phyloP scores from a whole-genome alignment of 495 filamentous ascomycete species.

The Penicillium paradoxum region DNA sequence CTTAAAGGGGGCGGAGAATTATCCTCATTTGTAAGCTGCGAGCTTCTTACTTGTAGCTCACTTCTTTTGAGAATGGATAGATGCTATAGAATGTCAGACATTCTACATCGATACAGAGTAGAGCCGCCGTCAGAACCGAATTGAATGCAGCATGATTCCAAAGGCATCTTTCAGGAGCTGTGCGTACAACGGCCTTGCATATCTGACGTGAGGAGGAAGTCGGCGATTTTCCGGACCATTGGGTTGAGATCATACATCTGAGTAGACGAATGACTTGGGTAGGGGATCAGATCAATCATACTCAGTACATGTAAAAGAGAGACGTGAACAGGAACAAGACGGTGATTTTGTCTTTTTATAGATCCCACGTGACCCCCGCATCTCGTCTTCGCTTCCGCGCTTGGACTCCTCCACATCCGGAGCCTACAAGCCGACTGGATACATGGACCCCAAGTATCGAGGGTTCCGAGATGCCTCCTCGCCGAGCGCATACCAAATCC shows the following conservation, averaged over 20 bases:
- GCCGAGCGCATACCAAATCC: constrained; percentile 52
- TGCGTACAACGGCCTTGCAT: not conserved
- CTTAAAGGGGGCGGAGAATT: not conserved
- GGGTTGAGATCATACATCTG: too few species aligned
- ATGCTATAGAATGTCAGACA: too few species aligned
- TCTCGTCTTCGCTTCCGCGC: constrained; percentile 2
- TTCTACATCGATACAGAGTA: too few species aligned
- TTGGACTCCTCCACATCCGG: constrained; percentile 2
- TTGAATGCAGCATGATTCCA: too few species aligned
- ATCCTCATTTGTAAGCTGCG: not conserved
- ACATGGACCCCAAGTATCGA: not conserved
- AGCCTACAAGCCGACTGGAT: not conserved
- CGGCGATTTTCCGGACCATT: not conserved
- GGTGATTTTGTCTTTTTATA: not conserved
- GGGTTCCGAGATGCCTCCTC: constrained; percentile 27
- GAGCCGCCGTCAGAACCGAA: too few species aligned
- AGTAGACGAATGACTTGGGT: too few species aligned
- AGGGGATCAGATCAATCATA: too few species aligned
- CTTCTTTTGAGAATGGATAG: too few species aligned
- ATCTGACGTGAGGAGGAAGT: not conserved
- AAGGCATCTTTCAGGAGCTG: not conserved
- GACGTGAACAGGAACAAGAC: not conserved
- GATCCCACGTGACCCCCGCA: not conserved
- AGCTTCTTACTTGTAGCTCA: not conserved
- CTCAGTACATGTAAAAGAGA: not conserved